Percentiles rank a stretch among this genome's conserved stretches.
These are phyloP conservation scores for Diaporthe ilicicola DNA, from an alignment of 2,329 filamentous ascomycete genomes.

Conservation along the genomic window DNA sequence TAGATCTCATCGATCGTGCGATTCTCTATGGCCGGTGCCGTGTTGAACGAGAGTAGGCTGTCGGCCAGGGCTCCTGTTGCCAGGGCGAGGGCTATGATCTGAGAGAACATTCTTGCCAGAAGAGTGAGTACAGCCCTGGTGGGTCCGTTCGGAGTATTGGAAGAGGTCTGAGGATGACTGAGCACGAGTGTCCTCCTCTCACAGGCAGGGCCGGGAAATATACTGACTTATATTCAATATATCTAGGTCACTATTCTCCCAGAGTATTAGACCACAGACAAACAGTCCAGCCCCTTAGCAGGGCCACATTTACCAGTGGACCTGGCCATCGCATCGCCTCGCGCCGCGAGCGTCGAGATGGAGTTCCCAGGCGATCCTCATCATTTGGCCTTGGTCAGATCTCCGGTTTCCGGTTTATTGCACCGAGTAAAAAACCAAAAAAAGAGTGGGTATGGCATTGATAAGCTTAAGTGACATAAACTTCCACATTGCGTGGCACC, in stretches of 20 bases:
- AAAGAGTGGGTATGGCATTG: background rate
- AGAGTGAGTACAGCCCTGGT: background rate
- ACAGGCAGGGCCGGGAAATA: background rate
- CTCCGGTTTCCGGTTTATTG: background rate
- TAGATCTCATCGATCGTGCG: constrained; percentile 59
- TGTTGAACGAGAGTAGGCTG: constrained; percentile 7
- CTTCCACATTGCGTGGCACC: constrained; percentile 4
- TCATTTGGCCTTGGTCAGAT: constrained; percentile 2
- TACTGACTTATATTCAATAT: background rate
- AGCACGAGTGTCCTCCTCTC: background rate
- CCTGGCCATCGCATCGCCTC: background rate
- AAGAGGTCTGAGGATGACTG: background rate
- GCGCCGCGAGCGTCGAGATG: background rate
- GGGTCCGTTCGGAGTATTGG: background rate
- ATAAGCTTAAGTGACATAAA: constrained; percentile 22
- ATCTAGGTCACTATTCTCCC: background rate
- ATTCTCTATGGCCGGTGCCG: constrained; percentile 33
- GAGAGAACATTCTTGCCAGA: constrained; percentile 5
- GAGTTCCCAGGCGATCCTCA: background rate
- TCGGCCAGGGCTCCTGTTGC: constrained; percentile 13
- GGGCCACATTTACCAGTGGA: background rate
- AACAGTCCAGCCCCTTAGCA: background rate
- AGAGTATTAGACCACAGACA: background rate
- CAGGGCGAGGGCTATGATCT: constrained; percentile 6
- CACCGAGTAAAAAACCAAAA: background rate